These are phyloP conservation scores for Calonectria fujianensis DNA, from an alignment of 2,329 filamentous ascomycete species.

Conservation along the genomic window DNA sequence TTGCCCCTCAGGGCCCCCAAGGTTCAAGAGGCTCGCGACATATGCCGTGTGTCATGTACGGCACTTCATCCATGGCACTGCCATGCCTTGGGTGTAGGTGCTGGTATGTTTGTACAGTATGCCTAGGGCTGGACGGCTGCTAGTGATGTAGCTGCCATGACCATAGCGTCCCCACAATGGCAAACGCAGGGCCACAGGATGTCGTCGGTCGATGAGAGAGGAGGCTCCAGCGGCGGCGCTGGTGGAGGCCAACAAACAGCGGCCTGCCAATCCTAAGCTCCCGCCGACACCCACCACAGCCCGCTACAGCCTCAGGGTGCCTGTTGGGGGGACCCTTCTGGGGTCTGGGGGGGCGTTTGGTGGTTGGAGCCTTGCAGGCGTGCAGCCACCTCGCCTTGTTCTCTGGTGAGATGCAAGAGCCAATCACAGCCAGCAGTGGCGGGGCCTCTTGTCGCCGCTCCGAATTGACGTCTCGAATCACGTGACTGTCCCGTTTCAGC, in stretches of 20 bases:
- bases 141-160: conserved; percentile 46
- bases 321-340: conserved; percentile 25
- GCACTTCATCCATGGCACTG: conserved; percentile 18
- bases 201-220: conserved; percentile 20
- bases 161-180: conserved; percentile 49
- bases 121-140: neutral
- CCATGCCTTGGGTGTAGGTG: neutral
- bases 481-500: conserved; percentile 38
- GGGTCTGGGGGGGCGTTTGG: conserved; percentile 33
- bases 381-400: conserved; percentile 48
- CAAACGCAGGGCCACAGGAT: neutral
- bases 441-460: neutral
- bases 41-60: conserved; percentile 31
- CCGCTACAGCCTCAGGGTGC: conserved; percentile 31
- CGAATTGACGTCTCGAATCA: conserved; percentile 39
- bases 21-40: conserved; percentile 42
- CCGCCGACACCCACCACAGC: conserved; percentile 23
- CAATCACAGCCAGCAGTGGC: conserved; percentile 44
- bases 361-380: conserved; percentile 43
- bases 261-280: conserved; percentile 47
- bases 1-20: conserved; percentile 18
- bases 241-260: conserved; percentile 45
- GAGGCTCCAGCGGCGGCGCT: conserved; percentile 29
- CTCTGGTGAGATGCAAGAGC: conserved; percentile 24
- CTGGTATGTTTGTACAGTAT: neutral